A percentile compares a stretch with the other conserved stretches of the same genome.
Conservation (phyloP, 306 rosid genomes). For the Canavalia gladiata region DNA sequence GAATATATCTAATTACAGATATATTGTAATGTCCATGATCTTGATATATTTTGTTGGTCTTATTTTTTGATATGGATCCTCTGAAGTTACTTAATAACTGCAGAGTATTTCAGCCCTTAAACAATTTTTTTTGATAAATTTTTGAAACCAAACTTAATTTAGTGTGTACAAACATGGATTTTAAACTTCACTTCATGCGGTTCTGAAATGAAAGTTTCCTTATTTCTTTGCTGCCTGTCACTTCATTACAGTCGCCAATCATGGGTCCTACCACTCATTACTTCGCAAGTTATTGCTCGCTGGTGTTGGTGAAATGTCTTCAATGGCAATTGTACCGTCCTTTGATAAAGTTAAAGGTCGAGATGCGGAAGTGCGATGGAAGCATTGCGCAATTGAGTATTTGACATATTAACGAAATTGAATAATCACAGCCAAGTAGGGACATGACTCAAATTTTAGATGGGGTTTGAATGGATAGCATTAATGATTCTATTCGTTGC, state of each 20-base stretch:
- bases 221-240: background rate
- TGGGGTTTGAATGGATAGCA: background rate
- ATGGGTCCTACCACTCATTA: background rate
- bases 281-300: background rate
- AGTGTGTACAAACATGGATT: background rate
- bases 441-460: background rate
- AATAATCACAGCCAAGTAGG: background rate
- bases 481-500: background rate
- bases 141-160: background rate
- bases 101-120: background rate
- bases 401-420: conserved; percentile 3
- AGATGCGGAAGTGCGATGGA: background rate
- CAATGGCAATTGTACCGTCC: background rate
- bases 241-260: background rate
- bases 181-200: background rate
- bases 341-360: background rate
- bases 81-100: background rate
- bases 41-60: background rate
- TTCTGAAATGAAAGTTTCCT: background rate
- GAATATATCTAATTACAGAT: conserved; percentile 37
- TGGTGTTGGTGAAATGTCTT: background rate
- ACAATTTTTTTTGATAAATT: background rate
- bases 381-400: background rate
- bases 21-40: conserved; percentile 17
- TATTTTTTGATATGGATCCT: background rate